Base-by-base conservation (phyloP, 2,329 filamentous ascomycete species). In the Xylariales sp. region DNA sequence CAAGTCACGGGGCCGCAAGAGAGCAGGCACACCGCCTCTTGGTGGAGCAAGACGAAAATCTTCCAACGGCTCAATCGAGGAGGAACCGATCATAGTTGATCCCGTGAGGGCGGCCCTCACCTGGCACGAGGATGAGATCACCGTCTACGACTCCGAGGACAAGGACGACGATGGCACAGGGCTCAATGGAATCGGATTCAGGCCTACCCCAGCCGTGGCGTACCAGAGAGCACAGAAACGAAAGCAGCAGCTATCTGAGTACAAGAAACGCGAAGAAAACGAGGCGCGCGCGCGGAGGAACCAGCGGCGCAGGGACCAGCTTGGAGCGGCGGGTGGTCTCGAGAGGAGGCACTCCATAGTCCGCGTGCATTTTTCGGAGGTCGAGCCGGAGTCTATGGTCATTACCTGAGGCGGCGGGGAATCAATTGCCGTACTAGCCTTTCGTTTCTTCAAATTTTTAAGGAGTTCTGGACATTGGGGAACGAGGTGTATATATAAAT, bases 111-210 rank as follows among this genome's bases (percentile, higher is more conserved):
- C 78, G 6, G 70, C 76, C 3, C 62, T 83, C 37, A 83, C 80
- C 2, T 84, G 80, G 80, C 78, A 78, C 49, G 77, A 82, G 46
- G 74, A 83, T 47, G 80, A 83, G 52, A 83, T 84, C 43, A 83
- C 80, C 2, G 67, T 82, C 19, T 80, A 83, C 55, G 74, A 82
- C 47, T 75, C 78, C 1, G 66, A 78, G 28, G 80, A 83, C 51
- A 69, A 74, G 44, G 79, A 84, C 45, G 80, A 84, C 50, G 80
- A 84, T 51, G 80, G 80, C 35, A 76, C 73, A 4, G 80, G 80
- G 16, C 77, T 84, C 51, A 83, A 84, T 53, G 80, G 80, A 5
- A 77, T 84, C 42, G 80, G 80, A 1, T 84, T 83, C 60, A 77
- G 71, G 49, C 79, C 80, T 3, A 82, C 78, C 0, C 67, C 78